Evolutionary conservation across 1,284 basidiomycete genomes (phyloP), one percentile per base, ranked within the genome.

Genomic region (Tilletia walkeri): DNA sequence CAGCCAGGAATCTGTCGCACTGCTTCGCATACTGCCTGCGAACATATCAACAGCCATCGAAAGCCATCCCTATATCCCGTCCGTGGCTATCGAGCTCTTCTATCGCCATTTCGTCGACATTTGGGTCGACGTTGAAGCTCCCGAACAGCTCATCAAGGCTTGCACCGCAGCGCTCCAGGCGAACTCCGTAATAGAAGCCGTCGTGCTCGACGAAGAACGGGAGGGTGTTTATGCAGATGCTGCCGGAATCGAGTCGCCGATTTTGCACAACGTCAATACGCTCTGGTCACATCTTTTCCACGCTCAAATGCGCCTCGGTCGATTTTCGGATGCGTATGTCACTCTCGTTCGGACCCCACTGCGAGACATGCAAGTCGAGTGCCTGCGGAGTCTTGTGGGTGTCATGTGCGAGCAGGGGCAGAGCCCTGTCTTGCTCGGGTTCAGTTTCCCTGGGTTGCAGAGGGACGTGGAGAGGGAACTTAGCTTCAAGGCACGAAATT

Each of bases 401-500:
- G 89, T 89, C 75, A 97, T 99, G 92, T 98, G 95, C 84, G 94
- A 98, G 84, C 89, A 91, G 67, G 88, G 91, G 76, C 89, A 92
- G 69, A 88, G 94, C 30, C 90, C 91, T 69, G 87, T 88, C 70
- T 87, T 99, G 18, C 89, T 95, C 82, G 86, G 89, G 12, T 90
- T 94, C 81, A 93, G 92, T 78, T 98, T 98, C 82, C 88, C 91
- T 30, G 92, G 91, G 0, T 87, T 95, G 75, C 89, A 91, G 70
- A 89, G 90, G 69, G 92, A 96, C 81, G 91, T 99, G 36, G 94
- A 97, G 86, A 89, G 89, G 67, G 90, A 91, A 20, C 86, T 99
- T 65, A 89, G 91, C 53, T 98, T 96, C 87, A 96, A 97, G 84
- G 93, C 94, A 10, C 89, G 95, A 73, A 96, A 98, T 84, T 91